phyloP scores from a whole-genome alignment of 352 stramenopile genomes.

The Phytophthora tentaculata region DNA sequence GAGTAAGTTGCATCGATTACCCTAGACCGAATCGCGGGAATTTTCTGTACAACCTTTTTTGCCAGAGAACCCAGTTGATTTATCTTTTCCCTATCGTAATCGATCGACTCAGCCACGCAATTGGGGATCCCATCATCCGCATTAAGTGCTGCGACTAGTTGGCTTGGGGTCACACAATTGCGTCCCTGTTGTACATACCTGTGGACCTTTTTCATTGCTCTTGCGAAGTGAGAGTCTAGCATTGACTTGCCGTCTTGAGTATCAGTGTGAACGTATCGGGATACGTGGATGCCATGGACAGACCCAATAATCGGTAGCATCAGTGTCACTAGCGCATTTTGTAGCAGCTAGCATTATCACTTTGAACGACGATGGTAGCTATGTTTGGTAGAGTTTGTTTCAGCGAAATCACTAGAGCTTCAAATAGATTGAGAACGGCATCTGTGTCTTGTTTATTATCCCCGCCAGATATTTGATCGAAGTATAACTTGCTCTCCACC shows the following conservation, averaged over 20 bases:
- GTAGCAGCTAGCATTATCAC: not conserved
- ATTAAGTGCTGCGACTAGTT: not conserved
- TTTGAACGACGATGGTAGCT: not conserved
- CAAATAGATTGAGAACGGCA: not conserved
- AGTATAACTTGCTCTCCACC: slow-evolving; percentile 13
- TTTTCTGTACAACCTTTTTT: not conserved
- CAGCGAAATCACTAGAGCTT: not conserved
- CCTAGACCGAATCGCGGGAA: not conserved
- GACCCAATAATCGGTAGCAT: not conserved
- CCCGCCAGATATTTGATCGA: slow-evolving; percentile 10
- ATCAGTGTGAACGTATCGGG: not conserved
- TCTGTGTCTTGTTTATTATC: slow-evolving; percentile 21
- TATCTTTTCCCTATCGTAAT: not conserved
- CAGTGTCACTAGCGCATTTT: not conserved
- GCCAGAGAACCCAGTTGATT: not conserved
- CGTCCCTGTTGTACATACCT: not conserved
- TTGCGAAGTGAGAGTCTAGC: not conserved
- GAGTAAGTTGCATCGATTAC: not conserved
- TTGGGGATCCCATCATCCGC: not conserved
- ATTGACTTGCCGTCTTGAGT: too few species aligned
- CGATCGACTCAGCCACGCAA: not conserved
- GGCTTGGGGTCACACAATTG: not conserved
- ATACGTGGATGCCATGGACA: not conserved
- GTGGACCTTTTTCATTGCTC: not conserved
- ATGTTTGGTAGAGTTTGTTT: not conserved